Evolutionary conservation across 495 filamentous ascomycete species (phyloP).

Genomic region (Stereocaulon alpinum): DNA sequence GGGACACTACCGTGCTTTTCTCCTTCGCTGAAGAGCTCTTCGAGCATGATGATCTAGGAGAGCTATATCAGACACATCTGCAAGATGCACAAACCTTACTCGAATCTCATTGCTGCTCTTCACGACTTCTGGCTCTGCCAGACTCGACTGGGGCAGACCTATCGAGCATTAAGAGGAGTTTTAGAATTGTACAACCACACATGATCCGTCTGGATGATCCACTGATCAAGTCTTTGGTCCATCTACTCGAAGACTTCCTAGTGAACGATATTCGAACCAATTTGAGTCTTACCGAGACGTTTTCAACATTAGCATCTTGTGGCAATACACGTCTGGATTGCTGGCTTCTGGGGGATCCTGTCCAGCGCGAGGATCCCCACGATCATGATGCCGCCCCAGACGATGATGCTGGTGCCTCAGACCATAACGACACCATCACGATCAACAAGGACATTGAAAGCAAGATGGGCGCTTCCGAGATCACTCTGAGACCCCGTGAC

Average conservation of each 20-base stretch:
- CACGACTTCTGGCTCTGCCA: constrained; percentile 39
- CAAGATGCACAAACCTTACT: constrained; percentile 66
- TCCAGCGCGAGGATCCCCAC: constrained; percentile 39
- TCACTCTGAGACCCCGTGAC: background rate
- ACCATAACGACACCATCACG: constrained; percentile 9
- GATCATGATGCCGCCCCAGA: background rate
- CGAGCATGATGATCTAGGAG: constrained; percentile 59
- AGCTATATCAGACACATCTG: constrained; percentile 71
- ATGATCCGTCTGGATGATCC: constrained; percentile 47
- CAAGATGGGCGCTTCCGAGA: background rate
- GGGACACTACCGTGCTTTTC: constrained; percentile 66
- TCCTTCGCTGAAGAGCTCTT: constrained; percentile 62
- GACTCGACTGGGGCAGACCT: background rate
- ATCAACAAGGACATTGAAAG: background rate
- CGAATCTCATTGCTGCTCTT: constrained; percentile 71
- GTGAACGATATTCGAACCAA: constrained; percentile 86
- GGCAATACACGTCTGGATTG: constrained; percentile 72
- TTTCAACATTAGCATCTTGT: constrained; percentile 75
- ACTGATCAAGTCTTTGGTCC: constrained; percentile 58
- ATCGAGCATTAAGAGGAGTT: background rate
- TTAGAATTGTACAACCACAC: constrained; percentile 1
- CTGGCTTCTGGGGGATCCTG: constrained; percentile 76
- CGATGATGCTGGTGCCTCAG: background rate
- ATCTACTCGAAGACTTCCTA: constrained; percentile 67
- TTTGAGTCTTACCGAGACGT: constrained; percentile 67